Base-by-base conservation (phyloP, 345 rosid species). In the Salix arbutifolia region DNA sequence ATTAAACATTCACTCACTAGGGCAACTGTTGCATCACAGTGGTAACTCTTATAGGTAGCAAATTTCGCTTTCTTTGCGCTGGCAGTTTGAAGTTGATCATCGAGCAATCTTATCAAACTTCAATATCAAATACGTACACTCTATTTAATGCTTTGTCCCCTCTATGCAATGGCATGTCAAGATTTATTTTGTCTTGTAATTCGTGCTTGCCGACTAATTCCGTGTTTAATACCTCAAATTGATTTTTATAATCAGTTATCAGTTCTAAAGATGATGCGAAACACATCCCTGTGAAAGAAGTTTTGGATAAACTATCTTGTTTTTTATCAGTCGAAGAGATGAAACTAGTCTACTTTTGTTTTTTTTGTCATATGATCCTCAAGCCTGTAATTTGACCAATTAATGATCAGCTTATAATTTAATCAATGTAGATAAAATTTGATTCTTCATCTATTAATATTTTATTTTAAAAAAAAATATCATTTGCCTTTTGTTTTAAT, bases 111-210 rank as follows among this genome's bases (percentile, higher is more conserved):
- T 28, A 46, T 69, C 58, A 48, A 70, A 70, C n/a, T 65, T 28
- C 21, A 19, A 72, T 23, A 38, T 58, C 52, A 25, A 37, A 48
- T 37, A 10, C 72, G 38, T 50, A 37, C 37, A 44, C 21, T 74
- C 48, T 9, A 53, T 52, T 74, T 76, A 76, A 68, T 68, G 37
- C 52, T n/a, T 40, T 68, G 42, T 5, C 53, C 67, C 65, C 78
- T 37, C 28, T 4, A 0, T 58, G 28, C 18, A 75, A 19, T 28
- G 58, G n/a, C 33, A 17, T 10, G 23, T 28, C 78, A 44, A 25
- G 44, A 44, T 65, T 40, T 40, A 40, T 9, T 40, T 35, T n/a
- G 64, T 35, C 71, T 16, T 30, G 12, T 25, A 48, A 46, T 48
- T 50, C 35, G 9, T 70, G 62, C 38, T 50, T 12, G 25, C 62